A percentile compares a stretch with the other conserved stretches of the same genome.
Conservation (phyloP, 805 yeast genomes). For the Kluyveromyces aestuarii region DNA sequence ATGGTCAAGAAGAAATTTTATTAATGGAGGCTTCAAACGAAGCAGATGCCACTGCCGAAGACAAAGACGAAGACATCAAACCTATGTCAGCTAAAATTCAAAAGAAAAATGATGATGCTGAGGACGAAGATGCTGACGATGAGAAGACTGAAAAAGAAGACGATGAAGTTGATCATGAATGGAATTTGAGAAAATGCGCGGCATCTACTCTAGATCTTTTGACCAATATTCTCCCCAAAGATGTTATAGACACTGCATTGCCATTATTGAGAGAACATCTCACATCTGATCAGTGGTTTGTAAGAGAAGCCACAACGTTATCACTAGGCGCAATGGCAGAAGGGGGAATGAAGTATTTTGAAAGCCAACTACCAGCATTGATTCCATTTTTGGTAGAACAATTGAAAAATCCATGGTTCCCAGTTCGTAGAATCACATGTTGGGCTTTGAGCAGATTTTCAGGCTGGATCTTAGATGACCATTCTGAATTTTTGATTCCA, state of each 20-base stretch:
- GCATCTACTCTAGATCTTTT: conserved; percentile 87
- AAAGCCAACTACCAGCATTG: conserved; percentile 65
- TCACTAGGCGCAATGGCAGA: conserved; percentile 94
- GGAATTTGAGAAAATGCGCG: conserved; percentile 90
- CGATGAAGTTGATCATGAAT: conserved; percentile 58
- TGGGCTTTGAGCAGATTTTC: conserved; percentile 91
- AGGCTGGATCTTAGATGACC: conserved; percentile 69
- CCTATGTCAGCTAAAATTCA: conserved; percentile 69
- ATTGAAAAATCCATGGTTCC: conserved; percentile 62
- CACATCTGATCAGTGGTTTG: conserved; percentile 69
- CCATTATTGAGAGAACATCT: conserved; percentile 71
- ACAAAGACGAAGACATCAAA: conserved; percentile 77
- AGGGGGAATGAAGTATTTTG: conserved; percentile 67
- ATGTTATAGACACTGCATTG: conserved; percentile 55
- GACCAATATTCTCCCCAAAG: conserved; percentile 57
- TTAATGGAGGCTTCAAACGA: conserved; percentile 48
- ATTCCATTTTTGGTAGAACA: conserved; percentile 81
- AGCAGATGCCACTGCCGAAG: conserved; percentile 71
- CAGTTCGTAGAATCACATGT: conserved; percentile 88
- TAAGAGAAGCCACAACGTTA: conserved; percentile 85
- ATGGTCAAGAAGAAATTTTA: conserved; percentile 71
- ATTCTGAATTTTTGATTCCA: conserved; percentile 61
- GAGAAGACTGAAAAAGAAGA: conserved; percentile 47
- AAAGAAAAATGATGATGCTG: conserved; percentile 39
- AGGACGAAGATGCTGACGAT: conserved; percentile 58